Evolutionary conservation across 2,329 filamentous ascomycete species (phyloP).

Genomic region (Diaporthe nobilis): DNA sequence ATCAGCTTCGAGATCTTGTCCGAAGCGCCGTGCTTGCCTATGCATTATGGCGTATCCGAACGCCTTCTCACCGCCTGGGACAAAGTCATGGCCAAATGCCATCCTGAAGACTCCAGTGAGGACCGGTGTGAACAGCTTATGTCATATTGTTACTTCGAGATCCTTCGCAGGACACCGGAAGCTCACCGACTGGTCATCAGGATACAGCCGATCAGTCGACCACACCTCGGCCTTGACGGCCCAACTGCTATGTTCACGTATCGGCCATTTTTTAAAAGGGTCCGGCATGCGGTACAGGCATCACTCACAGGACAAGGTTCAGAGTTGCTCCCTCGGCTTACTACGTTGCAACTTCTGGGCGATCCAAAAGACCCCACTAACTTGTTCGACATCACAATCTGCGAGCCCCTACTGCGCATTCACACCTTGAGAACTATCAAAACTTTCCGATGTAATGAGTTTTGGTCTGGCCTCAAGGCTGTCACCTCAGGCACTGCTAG

Average conservation of each 20-base stretch:
- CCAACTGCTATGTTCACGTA: neutral
- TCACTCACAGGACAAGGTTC: too few species aligned
- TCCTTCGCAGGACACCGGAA: neutral
- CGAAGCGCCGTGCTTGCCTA: neutral
- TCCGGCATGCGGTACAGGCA: accelerated
- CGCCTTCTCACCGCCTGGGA: neutral
- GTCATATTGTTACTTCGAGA: neutral
- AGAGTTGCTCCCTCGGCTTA: neutral
- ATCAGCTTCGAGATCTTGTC: neutral
- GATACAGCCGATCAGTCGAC: neutral
- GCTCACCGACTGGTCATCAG: neutral
- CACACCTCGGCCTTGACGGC: neutral
- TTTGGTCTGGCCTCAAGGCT: neutral
- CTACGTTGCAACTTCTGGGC: neutral
- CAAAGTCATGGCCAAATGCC: neutral
- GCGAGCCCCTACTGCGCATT: neutral
- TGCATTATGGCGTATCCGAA: neutral
- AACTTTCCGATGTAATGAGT: accelerated
- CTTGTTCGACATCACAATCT: neutral
- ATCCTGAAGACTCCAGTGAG: neutral
- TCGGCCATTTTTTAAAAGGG: neutral
- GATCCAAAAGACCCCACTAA: neutral
- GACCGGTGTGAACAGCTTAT: neutral
- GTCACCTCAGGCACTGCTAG: neutral
- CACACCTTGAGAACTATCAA: neutral